Conservation (phyloP, 1,284 basidiomycete genomes). For the Cutaneotrichosporon curvatum region DNA sequence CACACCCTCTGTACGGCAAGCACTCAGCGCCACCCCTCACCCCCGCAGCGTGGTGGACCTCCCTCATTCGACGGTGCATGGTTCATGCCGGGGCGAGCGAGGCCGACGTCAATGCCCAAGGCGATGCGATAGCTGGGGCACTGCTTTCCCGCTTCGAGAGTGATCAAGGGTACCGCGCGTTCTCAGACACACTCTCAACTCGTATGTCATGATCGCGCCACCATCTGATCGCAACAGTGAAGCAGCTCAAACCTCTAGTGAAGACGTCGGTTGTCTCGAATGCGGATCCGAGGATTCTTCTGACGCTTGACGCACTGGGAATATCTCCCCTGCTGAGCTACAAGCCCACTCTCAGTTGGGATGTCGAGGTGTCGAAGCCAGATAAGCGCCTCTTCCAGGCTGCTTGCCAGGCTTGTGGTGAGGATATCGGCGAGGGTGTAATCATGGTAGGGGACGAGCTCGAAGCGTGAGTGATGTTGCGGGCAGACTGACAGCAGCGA, state of each 20-base stretch:
- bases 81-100: conserved; percentile 31
- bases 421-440: conserved; percentile 28
- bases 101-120: conserved; percentile 20
- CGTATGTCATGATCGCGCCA: conserved; percentile 18
- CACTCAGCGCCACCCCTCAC: conserved; percentile 31
- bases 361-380: conserved; percentile 40
- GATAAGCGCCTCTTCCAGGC: conserved; percentile 30
- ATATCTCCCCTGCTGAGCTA: conserved; percentile 32
- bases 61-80: conserved; percentile 38
- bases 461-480: conserved; percentile 34
- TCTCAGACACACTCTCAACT: conserved; percentile 36
- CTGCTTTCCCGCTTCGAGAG: conserved; percentile 41
- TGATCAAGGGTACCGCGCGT: conserved; percentile 39
- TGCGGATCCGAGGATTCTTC: conserved; percentile 40
- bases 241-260: conserved; percentile 26
- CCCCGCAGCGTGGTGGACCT: conserved; percentile 43
- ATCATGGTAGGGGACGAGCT: conserved; percentile 47
- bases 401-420: conserved; percentile 27
- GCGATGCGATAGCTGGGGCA: conserved; percentile 19
- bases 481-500: conserved; percentile 29
- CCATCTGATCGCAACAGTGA: conserved; percentile 20
- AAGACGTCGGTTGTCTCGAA: conserved; percentile 43
- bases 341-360: conserved; percentile 41
- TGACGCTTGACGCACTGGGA: conserved; percentile 30
- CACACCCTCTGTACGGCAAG: conserved; percentile 40